Base-by-base conservation (phyloP, 768 basidiomycete species). In the Neoboletus magnificus region DNA sequence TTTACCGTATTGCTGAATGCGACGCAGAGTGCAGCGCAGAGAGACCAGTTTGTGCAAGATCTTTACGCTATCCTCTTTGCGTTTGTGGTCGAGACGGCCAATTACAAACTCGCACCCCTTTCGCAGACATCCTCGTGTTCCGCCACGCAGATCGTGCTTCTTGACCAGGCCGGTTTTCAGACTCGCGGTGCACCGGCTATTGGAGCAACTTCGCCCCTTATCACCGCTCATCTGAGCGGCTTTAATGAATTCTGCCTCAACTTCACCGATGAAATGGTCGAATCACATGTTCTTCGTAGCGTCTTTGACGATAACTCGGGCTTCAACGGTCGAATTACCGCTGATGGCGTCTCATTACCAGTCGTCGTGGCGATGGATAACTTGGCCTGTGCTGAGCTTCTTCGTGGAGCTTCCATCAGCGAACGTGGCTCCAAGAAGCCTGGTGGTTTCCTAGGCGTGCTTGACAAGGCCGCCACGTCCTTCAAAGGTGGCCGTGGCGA, bases 61-160 rank as follows among this genome's bases (percentile, higher is more conserved):
- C 77, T 85, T 36, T 86, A 85, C 60, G 78, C 81, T 33, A 84
- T 85, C 62, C 73, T 85, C 44, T 85, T 85, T 58, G 78, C 83
- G 0, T 85, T 79, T 56, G 76, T 85, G 41, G 80, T 84, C 47
- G 84, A 86, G 65, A 83, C 82, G 12, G 81, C 81, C 57, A 86
- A 86, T 66, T 79, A 82, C 64, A 77, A 77, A 61, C 68, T 84
- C 23, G 76, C 80, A 12, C 78, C 83, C 3, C 62, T 72, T 57
- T 69, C 77, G 1, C 69, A 74, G 9, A 70, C 73, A 11, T 75
- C 77, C 33, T 59, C 73, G 50, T 72, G 69, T 60, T 73, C 70
- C 35, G 67, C 71, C 15, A 76, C 78, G 16, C 81, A 81, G 62
- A 80, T 86, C 55, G 68, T 77, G 40, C 65, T 84, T 36, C 68